Evolutionary conservation across 2,329 filamentous ascomycete species (phyloP).

Genomic region (Pseudogymnoascus sp.): DNA sequence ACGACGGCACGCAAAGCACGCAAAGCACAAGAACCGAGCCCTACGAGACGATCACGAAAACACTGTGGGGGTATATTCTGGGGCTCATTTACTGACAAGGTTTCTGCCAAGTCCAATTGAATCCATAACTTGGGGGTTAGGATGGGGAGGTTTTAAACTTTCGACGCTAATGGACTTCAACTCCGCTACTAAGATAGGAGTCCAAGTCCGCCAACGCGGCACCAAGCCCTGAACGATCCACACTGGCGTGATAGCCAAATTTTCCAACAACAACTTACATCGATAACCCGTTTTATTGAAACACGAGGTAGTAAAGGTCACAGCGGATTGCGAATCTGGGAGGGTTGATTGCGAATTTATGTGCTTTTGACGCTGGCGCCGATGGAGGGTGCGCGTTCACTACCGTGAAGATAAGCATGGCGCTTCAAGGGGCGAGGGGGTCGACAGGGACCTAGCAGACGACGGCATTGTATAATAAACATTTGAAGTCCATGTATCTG

Average conservation of each 20-base stretch:
- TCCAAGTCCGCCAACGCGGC: not conserved
- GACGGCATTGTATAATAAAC: conserved; percentile 2
- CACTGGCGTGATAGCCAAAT: not conserved
- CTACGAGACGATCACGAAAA: not conserved
- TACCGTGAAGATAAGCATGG: not conserved
- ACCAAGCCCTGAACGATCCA: not conserved
- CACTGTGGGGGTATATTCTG: not conserved
- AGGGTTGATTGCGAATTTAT: not conserved
- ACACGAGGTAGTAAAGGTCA: not conserved
- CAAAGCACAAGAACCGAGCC: not conserved
- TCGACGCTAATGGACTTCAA: not conserved
- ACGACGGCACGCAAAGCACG: not conserved
- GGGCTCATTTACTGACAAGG: not conserved
- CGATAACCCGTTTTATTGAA: not conserved
- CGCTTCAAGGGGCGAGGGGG: not conserved
- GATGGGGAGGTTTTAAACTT: not conserved
- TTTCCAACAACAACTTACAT: not conserved
- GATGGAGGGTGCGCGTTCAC: not conserved
- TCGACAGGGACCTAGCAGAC: not conserved
- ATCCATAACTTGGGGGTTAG: not conserved
- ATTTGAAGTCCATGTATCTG: not conserved
- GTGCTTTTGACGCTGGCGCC: not conserved
- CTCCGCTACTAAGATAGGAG: conserved; percentile 4
- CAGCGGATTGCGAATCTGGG: not conserved
- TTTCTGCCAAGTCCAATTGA: not conserved